Conservation (phyloP, 139 green algal species). For the Closterium sp. region DNA sequence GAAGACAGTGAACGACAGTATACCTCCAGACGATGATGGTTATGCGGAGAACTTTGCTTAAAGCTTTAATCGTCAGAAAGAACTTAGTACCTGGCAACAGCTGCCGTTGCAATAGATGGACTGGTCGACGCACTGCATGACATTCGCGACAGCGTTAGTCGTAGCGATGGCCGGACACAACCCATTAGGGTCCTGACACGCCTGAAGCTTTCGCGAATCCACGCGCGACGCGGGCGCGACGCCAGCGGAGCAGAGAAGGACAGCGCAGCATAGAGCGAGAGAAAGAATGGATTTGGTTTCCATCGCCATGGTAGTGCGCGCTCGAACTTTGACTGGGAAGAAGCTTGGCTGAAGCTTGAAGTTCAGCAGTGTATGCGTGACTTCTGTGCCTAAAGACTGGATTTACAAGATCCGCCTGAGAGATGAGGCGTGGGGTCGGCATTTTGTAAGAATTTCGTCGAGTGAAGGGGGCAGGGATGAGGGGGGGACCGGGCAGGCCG, state of each 20-base stretch:
- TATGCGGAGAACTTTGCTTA: too few species aligned
- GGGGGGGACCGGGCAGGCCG: too few species aligned
- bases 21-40: neutral
- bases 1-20: neutral
- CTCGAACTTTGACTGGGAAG: neutral
- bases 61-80: too few species aligned
- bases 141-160: neutral
- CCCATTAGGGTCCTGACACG: neutral
- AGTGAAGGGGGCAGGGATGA: too few species aligned
- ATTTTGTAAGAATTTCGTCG: too few species aligned
- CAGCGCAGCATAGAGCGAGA: neutral
- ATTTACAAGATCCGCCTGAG: too few species aligned
- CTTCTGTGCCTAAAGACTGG: too few species aligned
- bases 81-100: neutral
- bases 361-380: too few species aligned
- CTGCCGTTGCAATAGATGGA: neutral
- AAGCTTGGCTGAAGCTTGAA: too few species aligned
- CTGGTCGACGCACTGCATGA: neutral
- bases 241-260: neutral
- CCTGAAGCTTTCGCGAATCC: neutral
- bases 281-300: neutral
- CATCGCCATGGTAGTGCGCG: neutral
- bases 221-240: neutral
- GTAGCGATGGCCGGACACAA: neutral
- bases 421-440: too few species aligned